Conservation (phyloP, 73 alveolate genomes). For the Paramecium primaurelia region DNA sequence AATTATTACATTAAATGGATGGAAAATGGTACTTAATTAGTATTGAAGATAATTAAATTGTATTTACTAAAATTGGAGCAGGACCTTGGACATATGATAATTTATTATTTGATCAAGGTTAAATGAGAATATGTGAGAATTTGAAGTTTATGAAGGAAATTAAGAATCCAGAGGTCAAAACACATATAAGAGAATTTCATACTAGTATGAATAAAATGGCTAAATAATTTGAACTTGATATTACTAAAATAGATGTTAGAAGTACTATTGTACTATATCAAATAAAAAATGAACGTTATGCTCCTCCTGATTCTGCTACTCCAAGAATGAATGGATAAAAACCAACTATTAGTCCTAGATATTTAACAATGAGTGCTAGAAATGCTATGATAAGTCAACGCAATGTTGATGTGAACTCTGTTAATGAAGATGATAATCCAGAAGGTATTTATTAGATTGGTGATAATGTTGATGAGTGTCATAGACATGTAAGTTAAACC, state of each 20-base stretch:
- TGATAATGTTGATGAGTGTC: neutral
- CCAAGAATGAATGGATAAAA: neutral
- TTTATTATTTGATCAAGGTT: neutral
- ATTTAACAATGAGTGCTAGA: neutral
- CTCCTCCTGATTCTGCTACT: neutral
- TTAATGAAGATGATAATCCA: neutral
- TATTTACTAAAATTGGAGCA: neutral
- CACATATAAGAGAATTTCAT: neutral
- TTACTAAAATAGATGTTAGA: neutral
- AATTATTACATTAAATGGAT: neutral
- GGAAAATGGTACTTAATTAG: constrained; percentile 27
- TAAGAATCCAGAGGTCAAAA: neutral
- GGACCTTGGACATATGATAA: constrained; percentile 21
- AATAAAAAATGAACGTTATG: constrained; percentile 1
- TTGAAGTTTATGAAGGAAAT: neutral
- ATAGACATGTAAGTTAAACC: constrained; percentile 7
- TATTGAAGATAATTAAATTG: constrained; percentile 20
- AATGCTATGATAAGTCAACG: neutral
- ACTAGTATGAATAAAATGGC: neutral
- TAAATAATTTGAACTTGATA: neutral
- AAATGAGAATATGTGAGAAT: constrained; percentile 8
- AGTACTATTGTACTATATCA: neutral
- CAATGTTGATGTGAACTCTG: neutral
- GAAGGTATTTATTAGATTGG: neutral
- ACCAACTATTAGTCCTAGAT: neutral